A percentile compares a stretch with the other conserved stretches of the same genome.
Evolutionary conservation across 2,329 filamentous ascomycete genomes (phyloP).

Genomic region (Biscogniauxia marginata): DNA sequence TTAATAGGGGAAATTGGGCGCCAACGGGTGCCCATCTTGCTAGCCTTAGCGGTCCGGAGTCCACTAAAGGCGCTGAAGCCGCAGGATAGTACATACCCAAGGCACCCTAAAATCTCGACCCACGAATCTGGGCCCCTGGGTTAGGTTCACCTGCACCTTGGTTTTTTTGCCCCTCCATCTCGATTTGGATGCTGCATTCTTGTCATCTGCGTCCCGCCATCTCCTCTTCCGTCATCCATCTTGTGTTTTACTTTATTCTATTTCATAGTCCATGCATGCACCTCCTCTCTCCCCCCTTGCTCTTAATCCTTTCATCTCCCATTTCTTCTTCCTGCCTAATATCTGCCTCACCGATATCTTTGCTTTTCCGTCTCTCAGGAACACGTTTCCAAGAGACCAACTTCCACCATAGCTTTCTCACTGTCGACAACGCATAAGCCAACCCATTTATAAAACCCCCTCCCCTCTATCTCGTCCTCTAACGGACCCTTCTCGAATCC

Average conservation of each 20-base stretch:
- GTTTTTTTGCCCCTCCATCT: neutral
- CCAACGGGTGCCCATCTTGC: neutral
- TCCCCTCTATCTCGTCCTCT: conserved; percentile 1
- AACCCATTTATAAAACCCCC: neutral
- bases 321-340: neutral
- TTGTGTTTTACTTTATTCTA: too few species aligned
- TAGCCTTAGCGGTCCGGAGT: neutral
- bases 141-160: neutral
- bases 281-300: neutral
- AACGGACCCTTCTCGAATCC: conserved; percentile 1
- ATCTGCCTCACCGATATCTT: neutral
- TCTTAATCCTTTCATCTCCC: neutral
- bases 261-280: neutral
- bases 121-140: neutral
- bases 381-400: neutral
- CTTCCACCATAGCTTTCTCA: neutral
- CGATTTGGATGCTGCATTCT: too few species aligned
- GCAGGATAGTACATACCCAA: too few species aligned
- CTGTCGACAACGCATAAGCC: neutral
- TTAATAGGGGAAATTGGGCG: neutral
- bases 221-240: neutral
- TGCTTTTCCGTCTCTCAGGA: neutral
- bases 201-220: neutral
- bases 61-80: neutral
- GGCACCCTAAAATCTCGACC: neutral